Base-by-base conservation (phyloP, 2,329 filamentous ascomycete genomes). In the Chaetoscypha palmicola region DNA sequence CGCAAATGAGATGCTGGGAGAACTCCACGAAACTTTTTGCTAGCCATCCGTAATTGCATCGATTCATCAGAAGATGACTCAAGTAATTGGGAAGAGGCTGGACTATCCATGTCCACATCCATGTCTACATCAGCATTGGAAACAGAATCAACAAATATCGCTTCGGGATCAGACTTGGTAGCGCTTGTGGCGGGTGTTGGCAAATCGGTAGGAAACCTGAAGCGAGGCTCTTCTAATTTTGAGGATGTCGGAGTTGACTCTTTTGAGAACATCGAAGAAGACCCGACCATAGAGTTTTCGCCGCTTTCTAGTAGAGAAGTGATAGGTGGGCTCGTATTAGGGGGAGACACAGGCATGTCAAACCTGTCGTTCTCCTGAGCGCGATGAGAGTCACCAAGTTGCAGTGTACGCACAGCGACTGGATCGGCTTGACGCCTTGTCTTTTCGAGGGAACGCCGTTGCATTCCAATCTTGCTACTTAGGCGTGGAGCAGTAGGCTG, bases 1-100 rank as follows among this genome's bases (percentile, higher is more conserved):
- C 79, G 72, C 43, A 83, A 67, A 74, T 79, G 82, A 4, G 79
- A 83, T n/a, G 79, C 79, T 30, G 79, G 79, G 34, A 83, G 67
- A 5, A 83, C 78, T 17, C 79, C 78, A 41, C 70, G 70, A 37
- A 83, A 76, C 38, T 49, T 61, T 45, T 52, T 61, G 10, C 54
- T 47, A 10, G 60, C 46, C 28, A 49, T 51, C 3, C 55, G 56
- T 24, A 61, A 49, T 31, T 53, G 43, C 16, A 59, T 31, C 4
- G 52, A 55, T 26, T 62, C 59, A 21, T 59, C 54, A 20, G 57
- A 57, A 32, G 58, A 59, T 12, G 53, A 53, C 3, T 48, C 43
- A 4, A 22, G 14, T 10, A 49, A 39, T 2, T 7, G 17, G 10
- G 46, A 37, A 2, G 38, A 35, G 10, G 41, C 41, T 3, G 38